Conservation (phyloP, 441 rosid genomes). For the Francoa sonchifolia region DNA sequence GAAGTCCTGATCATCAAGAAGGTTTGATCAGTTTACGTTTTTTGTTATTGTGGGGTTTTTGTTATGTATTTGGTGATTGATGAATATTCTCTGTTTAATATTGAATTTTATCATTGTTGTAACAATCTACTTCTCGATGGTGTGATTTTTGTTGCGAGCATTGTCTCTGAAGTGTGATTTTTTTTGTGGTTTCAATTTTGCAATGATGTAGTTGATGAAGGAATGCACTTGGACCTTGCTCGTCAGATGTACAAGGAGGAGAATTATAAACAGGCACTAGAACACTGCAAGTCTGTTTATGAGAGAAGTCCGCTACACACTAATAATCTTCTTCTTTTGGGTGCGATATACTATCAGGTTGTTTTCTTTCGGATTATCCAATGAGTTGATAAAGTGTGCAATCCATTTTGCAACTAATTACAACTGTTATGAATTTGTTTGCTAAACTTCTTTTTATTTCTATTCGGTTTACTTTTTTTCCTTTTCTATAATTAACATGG, state of each 20-base stretch:
- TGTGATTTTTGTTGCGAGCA: too few relatives aligned
- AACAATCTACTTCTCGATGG: background rate
- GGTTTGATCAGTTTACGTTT: too few relatives aligned
- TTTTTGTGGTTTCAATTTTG: background rate
- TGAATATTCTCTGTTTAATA: too few relatives aligned
- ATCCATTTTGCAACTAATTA: too few relatives aligned
- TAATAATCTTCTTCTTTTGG: conserved; percentile 91
- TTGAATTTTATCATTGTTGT: background rate
- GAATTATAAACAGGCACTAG: conserved; percentile 68
- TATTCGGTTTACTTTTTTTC: background rate
- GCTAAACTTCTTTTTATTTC: background rate
- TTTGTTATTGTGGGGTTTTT: too few relatives aligned
- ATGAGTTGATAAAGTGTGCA: too few relatives aligned
- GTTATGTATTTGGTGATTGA: too few relatives aligned
- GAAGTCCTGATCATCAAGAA: too few relatives aligned
- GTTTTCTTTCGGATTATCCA: too few relatives aligned
- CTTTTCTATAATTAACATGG: too few relatives aligned
- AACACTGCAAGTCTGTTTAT: conserved; percentile 71
- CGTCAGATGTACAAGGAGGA: conserved; percentile 84
- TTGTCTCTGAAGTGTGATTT: background rate
- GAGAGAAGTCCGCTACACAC: conserved; percentile 70
- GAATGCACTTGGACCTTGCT: conserved; percentile 54
- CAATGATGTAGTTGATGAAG: conserved; percentile 57
- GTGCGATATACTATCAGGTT: conserved; percentile 97
- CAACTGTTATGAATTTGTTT: background rate